Percentiles rank a stretch among this genome's conserved stretches.
phyloP scores from a whole-genome alignment of 208 protist species.

The Phytomonas francai region DNA sequence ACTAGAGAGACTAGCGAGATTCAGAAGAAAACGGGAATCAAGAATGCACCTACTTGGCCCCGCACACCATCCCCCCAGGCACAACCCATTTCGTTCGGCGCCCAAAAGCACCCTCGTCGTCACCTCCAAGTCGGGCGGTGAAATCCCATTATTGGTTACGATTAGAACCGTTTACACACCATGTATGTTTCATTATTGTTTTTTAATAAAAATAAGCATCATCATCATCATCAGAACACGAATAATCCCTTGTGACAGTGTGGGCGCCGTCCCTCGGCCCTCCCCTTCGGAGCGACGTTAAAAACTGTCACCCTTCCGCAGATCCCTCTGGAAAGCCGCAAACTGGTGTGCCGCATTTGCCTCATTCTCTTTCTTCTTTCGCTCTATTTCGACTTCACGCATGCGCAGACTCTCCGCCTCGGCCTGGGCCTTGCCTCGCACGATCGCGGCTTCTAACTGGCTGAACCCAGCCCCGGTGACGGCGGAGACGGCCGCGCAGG shows the following conservation, averaged over 20 bases:
- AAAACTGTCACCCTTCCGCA: neutral
- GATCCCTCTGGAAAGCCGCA: neutral
- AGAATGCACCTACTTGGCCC: neutral
- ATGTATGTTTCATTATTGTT: neutral
- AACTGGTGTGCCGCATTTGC: neutral
- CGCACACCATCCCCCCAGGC: neutral
- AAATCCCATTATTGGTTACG: neutral
- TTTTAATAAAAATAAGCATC: too few relatives aligned
- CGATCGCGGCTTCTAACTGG: constrained; percentile 77
- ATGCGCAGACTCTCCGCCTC: constrained; percentile 23
- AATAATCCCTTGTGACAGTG: neutral
- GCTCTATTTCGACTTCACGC: neutral
- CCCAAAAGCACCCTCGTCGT: neutral
- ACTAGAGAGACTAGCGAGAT: neutral
- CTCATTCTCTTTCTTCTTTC: neutral
- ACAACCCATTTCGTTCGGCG: neutral
- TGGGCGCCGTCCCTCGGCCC: neutral
- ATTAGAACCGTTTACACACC: neutral
- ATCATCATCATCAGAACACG: too few relatives aligned
- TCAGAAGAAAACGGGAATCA: neutral
- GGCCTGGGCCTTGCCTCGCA: constrained; percentile 67
- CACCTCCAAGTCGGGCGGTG: neutral
- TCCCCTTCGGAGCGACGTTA: neutral
- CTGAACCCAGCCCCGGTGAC: constrained; percentile 88
- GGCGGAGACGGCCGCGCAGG: constrained; percentile 90